Conservation (phyloP, 2,329 filamentous ascomycete species). For the Ophiocordyceps camponoti-floridani region DNA sequence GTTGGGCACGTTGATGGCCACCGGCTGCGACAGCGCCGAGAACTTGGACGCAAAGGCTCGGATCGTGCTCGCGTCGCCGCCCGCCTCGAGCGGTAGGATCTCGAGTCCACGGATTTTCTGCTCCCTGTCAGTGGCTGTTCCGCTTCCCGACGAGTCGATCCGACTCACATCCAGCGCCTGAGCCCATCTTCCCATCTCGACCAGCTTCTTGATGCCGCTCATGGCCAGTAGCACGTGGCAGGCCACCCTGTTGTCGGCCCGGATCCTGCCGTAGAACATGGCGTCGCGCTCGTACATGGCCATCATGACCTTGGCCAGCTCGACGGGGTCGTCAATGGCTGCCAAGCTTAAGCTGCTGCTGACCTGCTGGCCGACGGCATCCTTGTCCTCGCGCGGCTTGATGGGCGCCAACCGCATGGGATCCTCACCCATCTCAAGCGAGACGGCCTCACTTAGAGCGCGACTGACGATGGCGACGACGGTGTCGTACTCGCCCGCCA, state of each 20-base stretch:
- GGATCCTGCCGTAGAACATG: slow-evolving; percentile 41
- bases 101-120: slow-evolving; percentile 57
- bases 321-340: slow-evolving; percentile 40
- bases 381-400: slow-evolving; percentile 42
- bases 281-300: slow-evolving; percentile 41
- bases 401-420: slow-evolving; percentile 62
- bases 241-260: slow-evolving; percentile 36
- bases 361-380: slow-evolving; percentile 16
- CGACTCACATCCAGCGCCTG: slow-evolving; percentile 38
- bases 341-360: slow-evolving; percentile 39
- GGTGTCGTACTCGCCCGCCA: slow-evolving; percentile 87
- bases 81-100: slow-evolving; percentile 62
- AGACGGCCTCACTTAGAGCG: slow-evolving; percentile 75
- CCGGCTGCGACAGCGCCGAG: slow-evolving; percentile 56
- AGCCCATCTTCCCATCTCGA: slow-evolving; percentile 37
- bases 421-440: slow-evolving; percentile 69
- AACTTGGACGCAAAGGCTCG: slow-evolving; percentile 69
- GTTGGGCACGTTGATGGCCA: slow-evolving; percentile 79
- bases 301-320: slow-evolving; percentile 43
- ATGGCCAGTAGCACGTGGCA: slow-evolving; percentile 40
- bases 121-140: slow-evolving; percentile 2
- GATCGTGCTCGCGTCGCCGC: slow-evolving; percentile 60
- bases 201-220: slow-evolving; percentile 40
- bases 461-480: slow-evolving; percentile 85
- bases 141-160: no score